Conservation (phyloP, 1,139 yeast genomes). For the Spathaspora sp. region DNA sequence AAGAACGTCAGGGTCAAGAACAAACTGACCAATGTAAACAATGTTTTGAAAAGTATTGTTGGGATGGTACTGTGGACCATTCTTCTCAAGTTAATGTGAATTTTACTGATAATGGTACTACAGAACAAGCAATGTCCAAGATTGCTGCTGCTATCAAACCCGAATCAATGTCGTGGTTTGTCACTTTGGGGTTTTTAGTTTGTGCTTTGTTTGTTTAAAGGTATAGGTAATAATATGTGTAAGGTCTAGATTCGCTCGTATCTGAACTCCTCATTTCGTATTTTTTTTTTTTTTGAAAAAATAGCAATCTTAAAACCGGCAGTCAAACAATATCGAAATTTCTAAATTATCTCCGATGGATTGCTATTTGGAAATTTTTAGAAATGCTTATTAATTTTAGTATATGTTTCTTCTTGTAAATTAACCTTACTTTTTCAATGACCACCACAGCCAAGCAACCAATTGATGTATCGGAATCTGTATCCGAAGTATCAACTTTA, state of each 20-base stretch:
- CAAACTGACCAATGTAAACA: slow-evolving; percentile 70
- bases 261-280: neutral
- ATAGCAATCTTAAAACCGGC: neutral
- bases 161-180: neutral
- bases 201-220: neutral
- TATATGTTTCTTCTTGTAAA: no score
- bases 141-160: neutral
- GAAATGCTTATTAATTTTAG: no score
- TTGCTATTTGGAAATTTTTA: neutral
- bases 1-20: slow-evolving; percentile 64
- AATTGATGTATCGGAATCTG: slow-evolving; percentile 4
- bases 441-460: neutral
- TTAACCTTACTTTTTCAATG: neutral
- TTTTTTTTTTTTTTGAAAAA: neutral
- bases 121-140: slow-evolving; percentile 14
- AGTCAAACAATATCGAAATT: neutral
- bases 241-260: neutral
- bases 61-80: slow-evolving; percentile 58
- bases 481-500: slow-evolving; percentile 3
- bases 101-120: slow-evolving; percentile 49
- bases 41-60: slow-evolving; percentile 78
- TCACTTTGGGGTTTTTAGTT: neutral
- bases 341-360: neutral
- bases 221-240: neutral
- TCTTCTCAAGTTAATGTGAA: slow-evolving; percentile 24